These are phyloP conservation scores for Zarea fungicola DNA, from an alignment of 2,329 filamentous ascomycete genomes.

Conservation along the genomic window DNA sequence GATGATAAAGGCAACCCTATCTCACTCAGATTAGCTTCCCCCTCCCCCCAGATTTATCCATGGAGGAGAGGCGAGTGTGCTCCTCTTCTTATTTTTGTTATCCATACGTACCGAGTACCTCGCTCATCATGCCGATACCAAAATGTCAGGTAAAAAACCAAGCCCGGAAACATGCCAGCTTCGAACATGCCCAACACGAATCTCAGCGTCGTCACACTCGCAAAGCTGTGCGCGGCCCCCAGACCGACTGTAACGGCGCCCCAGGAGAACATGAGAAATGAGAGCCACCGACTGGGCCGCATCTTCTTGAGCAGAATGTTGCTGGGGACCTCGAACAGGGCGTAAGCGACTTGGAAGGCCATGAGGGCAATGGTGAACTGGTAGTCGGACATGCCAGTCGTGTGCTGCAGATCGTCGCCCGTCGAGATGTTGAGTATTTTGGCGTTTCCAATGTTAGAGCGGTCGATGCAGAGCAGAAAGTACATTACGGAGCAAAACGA, in stretches of 20 bases:
- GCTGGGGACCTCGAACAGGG: slow-evolving; percentile 58
- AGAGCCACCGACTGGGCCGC: slow-evolving; percentile 57
- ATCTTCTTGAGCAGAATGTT: slow-evolving; percentile 63
- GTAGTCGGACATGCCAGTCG: slow-evolving; percentile 55
- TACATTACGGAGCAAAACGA: slow-evolving; percentile 61
- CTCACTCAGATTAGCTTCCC: background rate
- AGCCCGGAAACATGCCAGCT: slow-evolving; percentile 64
- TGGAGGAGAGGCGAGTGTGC: background rate
- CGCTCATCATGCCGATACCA: slow-evolving; percentile 70
- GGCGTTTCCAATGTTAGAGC: slow-evolving; percentile 65
- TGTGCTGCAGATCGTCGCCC: slow-evolving; percentile 55
- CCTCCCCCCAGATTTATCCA: background rate
- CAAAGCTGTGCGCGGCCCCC: slow-evolving; percentile 58
- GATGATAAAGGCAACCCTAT: slow-evolving; percentile 63
- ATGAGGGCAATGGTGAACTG: slow-evolving; percentile 56
- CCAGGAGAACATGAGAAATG: slow-evolving; percentile 63
- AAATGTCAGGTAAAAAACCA: slow-evolving; percentile 65
- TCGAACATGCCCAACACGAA: slow-evolving; percentile 65
- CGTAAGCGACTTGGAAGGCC: slow-evolving; percentile 57
- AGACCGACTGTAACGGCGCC: slow-evolving; percentile 62
- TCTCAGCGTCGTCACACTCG: slow-evolving; percentile 59
- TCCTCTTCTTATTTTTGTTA: too few relatives aligned
- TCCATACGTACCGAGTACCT: slow-evolving; percentile 44
- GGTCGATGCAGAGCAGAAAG: slow-evolving; percentile 62
- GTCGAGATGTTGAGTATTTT: slow-evolving; percentile 59